Percentiles rank a stretch among this genome's conserved stretches.
Conservation (phyloP, 2,329 filamentous ascomycete genomes). For the Fusarium decemcellulare region DNA sequence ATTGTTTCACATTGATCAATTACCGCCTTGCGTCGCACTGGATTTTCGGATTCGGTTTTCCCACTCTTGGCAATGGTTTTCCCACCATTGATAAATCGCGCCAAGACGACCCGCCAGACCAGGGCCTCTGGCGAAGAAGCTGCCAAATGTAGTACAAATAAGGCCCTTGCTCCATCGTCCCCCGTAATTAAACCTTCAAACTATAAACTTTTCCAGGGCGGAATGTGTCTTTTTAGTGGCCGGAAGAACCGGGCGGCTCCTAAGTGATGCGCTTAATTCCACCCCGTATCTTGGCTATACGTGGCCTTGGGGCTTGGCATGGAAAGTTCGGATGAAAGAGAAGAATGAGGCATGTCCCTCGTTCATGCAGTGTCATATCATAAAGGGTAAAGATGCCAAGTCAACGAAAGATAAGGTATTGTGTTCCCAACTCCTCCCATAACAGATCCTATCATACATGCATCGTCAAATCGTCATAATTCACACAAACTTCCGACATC, state of each 20-base stretch:
- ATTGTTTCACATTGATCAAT: conserved; percentile 24
- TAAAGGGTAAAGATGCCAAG: too few species aligned
- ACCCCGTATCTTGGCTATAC: background rate
- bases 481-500: conserved; percentile 6
- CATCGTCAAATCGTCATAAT: background rate
- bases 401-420: too few species aligned
- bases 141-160: background rate
- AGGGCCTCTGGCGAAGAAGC: background rate
- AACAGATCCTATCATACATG: background rate
- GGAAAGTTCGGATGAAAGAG: too few species aligned
- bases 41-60: background rate
- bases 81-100: conserved; percentile 15
- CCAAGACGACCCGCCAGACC: background rate
- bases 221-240: background rate
- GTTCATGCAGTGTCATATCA: too few species aligned
- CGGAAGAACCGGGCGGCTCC: background rate
- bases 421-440: background rate
- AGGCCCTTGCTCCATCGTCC: background rate
- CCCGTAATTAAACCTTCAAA: conserved; percentile 2
- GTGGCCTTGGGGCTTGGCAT: too few species aligned
- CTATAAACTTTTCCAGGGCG: background rate
- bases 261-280: background rate
- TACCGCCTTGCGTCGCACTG: conserved; percentile 22
- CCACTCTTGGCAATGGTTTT: too few species aligned
- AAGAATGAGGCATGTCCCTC: too few species aligned